These are phyloP conservation scores for Acacia crassicarpa DNA, from an alignment of 306 rosid species.

Conservation along the genomic window DNA sequence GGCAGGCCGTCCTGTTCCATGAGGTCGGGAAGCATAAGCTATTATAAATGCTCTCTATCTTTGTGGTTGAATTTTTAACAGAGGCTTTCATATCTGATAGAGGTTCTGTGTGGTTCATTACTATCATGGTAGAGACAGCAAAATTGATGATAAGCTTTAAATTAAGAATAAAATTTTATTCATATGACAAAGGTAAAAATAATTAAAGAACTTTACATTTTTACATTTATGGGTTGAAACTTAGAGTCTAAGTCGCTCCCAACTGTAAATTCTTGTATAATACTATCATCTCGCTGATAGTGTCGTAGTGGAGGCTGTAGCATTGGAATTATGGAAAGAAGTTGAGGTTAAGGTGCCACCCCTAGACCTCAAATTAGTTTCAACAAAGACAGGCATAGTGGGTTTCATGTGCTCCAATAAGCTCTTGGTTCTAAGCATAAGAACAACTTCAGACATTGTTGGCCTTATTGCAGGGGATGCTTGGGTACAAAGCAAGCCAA, in stretches of 20 bases:
- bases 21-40: background rate
- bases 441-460: slow-evolving; percentile 63
- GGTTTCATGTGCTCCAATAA: slow-evolving; percentile 35
- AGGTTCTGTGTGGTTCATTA: background rate
- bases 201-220: background rate
- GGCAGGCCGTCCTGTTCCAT: background rate
- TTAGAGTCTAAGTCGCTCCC: background rate
- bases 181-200: background rate
- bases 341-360: slow-evolving; percentile 52
- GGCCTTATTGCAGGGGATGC: slow-evolving; percentile 62
- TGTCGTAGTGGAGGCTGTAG: slow-evolving; percentile 50
- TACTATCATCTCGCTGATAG: slow-evolving; percentile 45
- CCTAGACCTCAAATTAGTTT: slow-evolving; percentile 33
- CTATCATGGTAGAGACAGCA: background rate
- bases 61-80: background rate
- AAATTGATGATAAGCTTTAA: background rate
- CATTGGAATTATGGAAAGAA: slow-evolving; percentile 52
- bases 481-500: slow-evolving; percentile 63
- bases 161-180: background rate
- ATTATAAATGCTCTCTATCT: background rate
- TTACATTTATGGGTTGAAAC: background rate
- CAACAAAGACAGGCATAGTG: slow-evolving; percentile 60
- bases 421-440: slow-evolving; percentile 50
- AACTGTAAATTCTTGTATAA: background rate
- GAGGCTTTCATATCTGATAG: background rate